Evolutionary conservation across 352 stramenopile genomes (phyloP).

Genomic region (Phytophthora idaei): DNA sequence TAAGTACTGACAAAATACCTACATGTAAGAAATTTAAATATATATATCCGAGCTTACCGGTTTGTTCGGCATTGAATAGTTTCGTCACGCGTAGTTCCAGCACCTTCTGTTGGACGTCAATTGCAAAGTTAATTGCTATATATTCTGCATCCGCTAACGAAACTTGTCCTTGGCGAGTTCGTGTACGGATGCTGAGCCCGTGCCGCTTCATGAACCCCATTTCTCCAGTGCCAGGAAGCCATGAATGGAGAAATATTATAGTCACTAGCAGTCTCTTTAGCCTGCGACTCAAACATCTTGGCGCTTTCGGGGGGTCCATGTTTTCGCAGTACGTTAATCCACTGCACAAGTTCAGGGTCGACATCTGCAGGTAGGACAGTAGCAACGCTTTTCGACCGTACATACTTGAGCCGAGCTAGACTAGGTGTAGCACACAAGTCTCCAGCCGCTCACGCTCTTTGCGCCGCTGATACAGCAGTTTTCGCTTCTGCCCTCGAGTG

Average conservation of each 20-base stretch:
- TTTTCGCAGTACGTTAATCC: constrained; percentile 1
- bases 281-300: background rate
- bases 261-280: background rate
- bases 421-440: background rate
- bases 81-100: background rate
- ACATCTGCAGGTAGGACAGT: background rate
- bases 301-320: background rate
- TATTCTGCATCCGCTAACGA: background rate
- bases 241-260: constrained; percentile 2
- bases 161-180: background rate
- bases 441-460: background rate
- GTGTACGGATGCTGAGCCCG: background rate
- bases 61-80: background rate
- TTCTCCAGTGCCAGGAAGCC: background rate
- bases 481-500: background rate
- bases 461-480: background rate
- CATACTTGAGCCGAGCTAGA: constrained; percentile 1
- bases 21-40: too few species aligned
- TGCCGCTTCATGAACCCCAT: background rate
- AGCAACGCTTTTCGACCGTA: background rate
- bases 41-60: background rate
- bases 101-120: too few species aligned
- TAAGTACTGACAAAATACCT: constrained; percentile 1
- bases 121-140: too few species aligned
- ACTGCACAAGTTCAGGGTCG: background rate